Percentiles rank a stretch among this genome's conserved stretches.
phyloP scores from a whole-genome alignment of 805 yeast species.

The Wickerhamomyces rabaulensis region DNA sequence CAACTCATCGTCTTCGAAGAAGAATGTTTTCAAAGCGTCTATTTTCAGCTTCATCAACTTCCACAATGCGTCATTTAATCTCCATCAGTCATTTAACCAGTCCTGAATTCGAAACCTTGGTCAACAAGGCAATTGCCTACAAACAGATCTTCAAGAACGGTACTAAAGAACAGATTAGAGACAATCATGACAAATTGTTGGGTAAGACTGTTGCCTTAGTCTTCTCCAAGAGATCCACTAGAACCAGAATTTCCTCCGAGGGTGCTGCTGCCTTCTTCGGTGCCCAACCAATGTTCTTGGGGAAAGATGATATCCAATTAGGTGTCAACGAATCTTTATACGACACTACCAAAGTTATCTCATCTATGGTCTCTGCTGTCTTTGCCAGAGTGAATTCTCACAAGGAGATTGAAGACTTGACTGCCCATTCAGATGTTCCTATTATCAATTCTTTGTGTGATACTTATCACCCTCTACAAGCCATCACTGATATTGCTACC shows the following conservation, averaged over 20 bases:
- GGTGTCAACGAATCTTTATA: slow-evolving; percentile 91
- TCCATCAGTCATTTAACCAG: slow-evolving; percentile 75
- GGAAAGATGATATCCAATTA: slow-evolving; percentile 92
- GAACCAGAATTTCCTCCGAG: slow-evolving; percentile 91
- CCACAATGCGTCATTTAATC: slow-evolving; percentile 57
- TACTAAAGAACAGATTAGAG: slow-evolving; percentile 29
- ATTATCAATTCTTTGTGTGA: slow-evolving; percentile 93
- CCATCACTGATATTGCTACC: slow-evolving; percentile 85
- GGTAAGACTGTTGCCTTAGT: slow-evolving; percentile 83
- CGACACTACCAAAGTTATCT: slow-evolving; percentile 84
- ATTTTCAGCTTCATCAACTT: slow-evolving; percentile 9
- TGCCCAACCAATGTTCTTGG: slow-evolving; percentile 93
- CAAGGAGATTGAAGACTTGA: slow-evolving; percentile 71
- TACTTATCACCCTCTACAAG: slow-evolving; percentile 90
- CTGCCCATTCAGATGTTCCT: slow-evolving; percentile 80
- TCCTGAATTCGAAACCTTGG: slow-evolving; percentile 65
- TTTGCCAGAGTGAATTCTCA: slow-evolving; percentile 94
- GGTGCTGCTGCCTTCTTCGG: slow-evolving; percentile 93
- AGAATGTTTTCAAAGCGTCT: slow-evolving; percentile 14
- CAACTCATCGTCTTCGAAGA: background rate
- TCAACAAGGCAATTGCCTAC: slow-evolving; percentile 65
- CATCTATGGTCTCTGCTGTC: slow-evolving; percentile 94
- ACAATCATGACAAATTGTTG: slow-evolving; percentile 45
- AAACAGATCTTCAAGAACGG: slow-evolving; percentile 59
- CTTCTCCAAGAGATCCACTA: slow-evolving; percentile 88